These are phyloP conservation scores for Candida rishiriensis DNA, from an alignment of 805 yeast species.

Conservation along the genomic window DNA sequence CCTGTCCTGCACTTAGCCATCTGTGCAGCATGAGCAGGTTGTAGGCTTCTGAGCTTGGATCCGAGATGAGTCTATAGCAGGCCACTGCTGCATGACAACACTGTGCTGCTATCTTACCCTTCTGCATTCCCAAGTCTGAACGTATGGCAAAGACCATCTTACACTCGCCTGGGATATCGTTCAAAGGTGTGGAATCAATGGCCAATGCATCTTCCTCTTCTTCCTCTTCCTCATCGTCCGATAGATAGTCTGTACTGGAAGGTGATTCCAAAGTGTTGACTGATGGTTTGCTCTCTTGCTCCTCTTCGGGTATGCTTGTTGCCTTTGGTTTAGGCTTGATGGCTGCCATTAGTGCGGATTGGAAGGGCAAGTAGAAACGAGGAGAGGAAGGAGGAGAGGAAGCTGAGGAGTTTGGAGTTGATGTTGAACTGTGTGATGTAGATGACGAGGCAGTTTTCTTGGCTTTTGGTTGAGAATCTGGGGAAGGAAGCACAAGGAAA, in stretches of 20 bases:
- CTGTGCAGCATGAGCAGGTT: conserved; percentile 61
- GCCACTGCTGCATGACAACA: conserved; percentile 97
- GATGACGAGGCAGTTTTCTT: conserved; percentile 1
- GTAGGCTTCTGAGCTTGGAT: conserved; percentile 45
- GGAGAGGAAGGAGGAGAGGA: conserved; percentile 5
- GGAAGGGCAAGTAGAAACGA: conserved; percentile 11
- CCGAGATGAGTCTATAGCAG: conserved; percentile 65
- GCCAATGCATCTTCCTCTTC: conserved; percentile 42
- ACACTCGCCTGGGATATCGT: conserved; percentile 72
- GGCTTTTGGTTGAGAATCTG: conserved; percentile 3
- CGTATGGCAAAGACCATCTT: conserved; percentile 86
- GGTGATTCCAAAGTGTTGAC: conserved; percentile 13
- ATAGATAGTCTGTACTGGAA: conserved; percentile 19
- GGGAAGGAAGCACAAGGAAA: conserved; percentile 12
- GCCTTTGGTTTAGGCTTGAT: neutral
- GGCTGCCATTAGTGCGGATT: conserved; percentile 4
- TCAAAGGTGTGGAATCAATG: conserved; percentile 55
- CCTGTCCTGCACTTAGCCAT: conserved; percentile 88
- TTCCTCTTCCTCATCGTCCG: conserved; percentile 27
- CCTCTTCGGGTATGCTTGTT: too few species aligned
- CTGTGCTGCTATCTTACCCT: conserved; percentile 97
- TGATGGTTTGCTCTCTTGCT: neutral
- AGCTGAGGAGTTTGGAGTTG: neutral
- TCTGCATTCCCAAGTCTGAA: conserved; percentile 84
- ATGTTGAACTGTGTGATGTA: neutral